A percentile compares a stretch with the other conserved stretches of the same genome.
These are phyloP conservation scores for Yarrowia hollandica DNA, from an alignment of 805 yeast species.

Conservation along the genomic window DNA sequence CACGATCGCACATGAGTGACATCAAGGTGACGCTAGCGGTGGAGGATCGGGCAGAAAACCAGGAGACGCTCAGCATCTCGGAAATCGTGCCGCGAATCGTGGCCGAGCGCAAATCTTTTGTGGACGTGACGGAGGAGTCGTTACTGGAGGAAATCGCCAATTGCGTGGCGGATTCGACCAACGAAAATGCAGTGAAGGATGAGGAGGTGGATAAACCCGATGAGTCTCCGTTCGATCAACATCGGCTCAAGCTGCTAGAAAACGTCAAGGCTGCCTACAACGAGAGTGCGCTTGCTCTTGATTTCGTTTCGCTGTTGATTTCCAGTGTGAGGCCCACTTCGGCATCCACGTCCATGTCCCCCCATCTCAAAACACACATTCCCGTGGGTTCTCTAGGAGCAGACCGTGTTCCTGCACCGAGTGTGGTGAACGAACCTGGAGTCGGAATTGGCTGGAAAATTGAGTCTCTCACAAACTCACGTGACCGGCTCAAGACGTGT, in stretches of 20 bases:
- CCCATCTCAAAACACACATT: conserved; percentile 69
- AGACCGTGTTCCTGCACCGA: conserved; percentile 36
- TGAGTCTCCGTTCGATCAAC: conserved; percentile 34
- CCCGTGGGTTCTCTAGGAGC: conserved; percentile 69
- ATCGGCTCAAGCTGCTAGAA: conserved; percentile 35
- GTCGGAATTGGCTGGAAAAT: conserved; percentile 84
- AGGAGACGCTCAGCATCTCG: conserved; percentile 34
- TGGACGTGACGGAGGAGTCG: conserved; percentile 57
- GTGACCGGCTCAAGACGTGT: conserved; percentile 53
- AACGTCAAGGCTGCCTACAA: conserved; percentile 63
- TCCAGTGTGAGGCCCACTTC: conserved; percentile 82
- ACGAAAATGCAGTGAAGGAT: neutral
- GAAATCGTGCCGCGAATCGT: conserved; percentile 58
- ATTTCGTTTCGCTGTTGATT: conserved; percentile 78
- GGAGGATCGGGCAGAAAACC: conserved; percentile 26
- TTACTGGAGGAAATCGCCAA: conserved; percentile 48
- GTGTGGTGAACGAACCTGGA: conserved; percentile 40
- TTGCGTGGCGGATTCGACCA: conserved; percentile 31
- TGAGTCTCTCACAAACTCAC: conserved; percentile 60
- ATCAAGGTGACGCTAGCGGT: conserved; percentile 26
- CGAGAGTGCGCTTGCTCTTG: conserved; percentile 84
- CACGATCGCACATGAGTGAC: conserved; percentile 1
- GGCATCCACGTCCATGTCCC: conserved; percentile 84
- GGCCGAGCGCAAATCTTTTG: conserved; percentile 59
- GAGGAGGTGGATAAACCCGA: conserved; percentile 31